These are phyloP conservation scores for Priceomyces castillae DNA, from an alignment of 805 yeast species.

Conservation along the genomic window DNA sequence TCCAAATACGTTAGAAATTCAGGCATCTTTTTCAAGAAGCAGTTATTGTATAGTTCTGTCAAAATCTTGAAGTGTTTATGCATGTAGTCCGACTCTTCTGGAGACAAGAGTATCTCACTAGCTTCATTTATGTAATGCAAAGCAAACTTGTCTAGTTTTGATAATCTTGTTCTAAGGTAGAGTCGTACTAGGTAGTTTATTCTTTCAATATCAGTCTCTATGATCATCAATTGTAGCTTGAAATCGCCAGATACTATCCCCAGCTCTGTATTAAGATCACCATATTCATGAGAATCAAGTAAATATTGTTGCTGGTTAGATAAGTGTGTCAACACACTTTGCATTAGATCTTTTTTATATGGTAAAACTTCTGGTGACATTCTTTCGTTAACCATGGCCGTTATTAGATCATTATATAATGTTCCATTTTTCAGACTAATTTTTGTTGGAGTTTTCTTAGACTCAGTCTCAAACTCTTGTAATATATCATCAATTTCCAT, in stretches of 20 bases:
- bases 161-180: conserved; percentile 73
- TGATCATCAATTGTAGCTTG: conserved; percentile 75
- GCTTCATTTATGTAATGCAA: conserved; percentile 47
- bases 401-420: conserved; percentile 47
- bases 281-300: conserved; percentile 72
- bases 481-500: conserved; percentile 68
- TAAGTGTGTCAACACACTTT: conserved; percentile 55
- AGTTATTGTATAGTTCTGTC: conserved; percentile 60
- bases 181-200: conserved; percentile 77
- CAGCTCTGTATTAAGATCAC: conserved; percentile 48
- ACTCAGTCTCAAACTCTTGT: conserved; percentile 52
- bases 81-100: conserved; percentile 64
- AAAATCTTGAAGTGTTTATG: conserved; percentile 63
- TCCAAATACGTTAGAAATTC: conserved; percentile 67
- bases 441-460: conserved; percentile 1
- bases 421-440: conserved; percentile 16
- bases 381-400: conserved; percentile 80
- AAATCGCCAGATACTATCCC: conserved; percentile 46
- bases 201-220: conserved; percentile 90
- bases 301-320: conserved; percentile 72
- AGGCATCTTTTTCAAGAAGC: conserved; percentile 69
- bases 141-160: conserved; percentile 70
- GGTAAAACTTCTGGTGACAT: conserved; percentile 84
- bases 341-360: conserved; percentile 61
- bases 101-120: conserved; percentile 38